Conservation (phyloP, 2,329 filamentous ascomycete genomes). For the Stemphylium vesicarium region DNA sequence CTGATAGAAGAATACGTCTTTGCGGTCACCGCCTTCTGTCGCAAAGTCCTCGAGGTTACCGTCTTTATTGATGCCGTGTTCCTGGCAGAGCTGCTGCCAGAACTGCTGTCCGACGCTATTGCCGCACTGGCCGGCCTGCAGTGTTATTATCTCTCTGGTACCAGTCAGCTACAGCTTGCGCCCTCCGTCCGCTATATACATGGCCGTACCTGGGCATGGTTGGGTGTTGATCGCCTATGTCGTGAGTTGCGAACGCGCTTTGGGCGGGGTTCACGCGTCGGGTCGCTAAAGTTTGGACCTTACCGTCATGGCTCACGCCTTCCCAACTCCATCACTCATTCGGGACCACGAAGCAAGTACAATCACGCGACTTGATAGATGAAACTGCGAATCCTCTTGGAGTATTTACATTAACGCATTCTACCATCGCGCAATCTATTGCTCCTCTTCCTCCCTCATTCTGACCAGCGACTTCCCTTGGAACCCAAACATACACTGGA, state of each 20-base stretch:
- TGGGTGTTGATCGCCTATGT: conserved; percentile 28
- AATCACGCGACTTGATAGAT: background rate
- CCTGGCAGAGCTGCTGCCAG: conserved; percentile 97
- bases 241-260: conserved; percentile 41
- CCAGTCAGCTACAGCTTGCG: conserved; percentile 11
- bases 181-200: background rate
- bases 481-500: conserved; percentile 41
- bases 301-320: conserved; percentile 9
- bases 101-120: conserved; percentile 99
- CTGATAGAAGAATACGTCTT: conserved; percentile 99
- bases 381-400: background rate
- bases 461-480: conserved; percentile 28
- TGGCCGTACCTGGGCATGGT: conserved; percentile 47
- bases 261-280: conserved; percentile 36
- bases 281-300: conserved; percentile 20
- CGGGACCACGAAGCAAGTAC: background rate
- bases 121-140: conserved; percentile 98
- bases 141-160: conserved; percentile 94
- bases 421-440: background rate
- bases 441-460: conserved; percentile 10
- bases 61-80: conserved; percentile 97
- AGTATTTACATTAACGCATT: background rate
- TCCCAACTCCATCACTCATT: background rate
- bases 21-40: conserved; percentile 95
- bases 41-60: conserved; percentile 98